A percentile compares a stretch with the other conserved stretches of the same genome.
phyloP scores from a whole-genome alignment of 2,329 filamentous ascomycete species.

The Massarina eburnea region DNA sequence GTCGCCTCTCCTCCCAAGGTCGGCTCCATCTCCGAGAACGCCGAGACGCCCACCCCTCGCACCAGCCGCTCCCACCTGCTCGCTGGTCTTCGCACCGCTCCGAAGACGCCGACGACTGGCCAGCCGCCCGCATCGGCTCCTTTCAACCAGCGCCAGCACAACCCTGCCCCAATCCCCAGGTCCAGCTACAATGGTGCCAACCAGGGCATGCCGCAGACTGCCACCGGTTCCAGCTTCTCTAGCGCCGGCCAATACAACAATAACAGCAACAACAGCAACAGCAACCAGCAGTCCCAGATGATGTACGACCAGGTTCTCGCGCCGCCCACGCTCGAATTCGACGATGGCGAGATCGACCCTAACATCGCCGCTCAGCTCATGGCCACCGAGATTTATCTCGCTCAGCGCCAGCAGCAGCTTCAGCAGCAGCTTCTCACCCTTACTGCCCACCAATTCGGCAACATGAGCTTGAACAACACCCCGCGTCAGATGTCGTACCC shows the following conservation, averaged over 20 bases:
- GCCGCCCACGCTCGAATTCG: constrained; percentile 76
- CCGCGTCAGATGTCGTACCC: constrained; percentile 50
- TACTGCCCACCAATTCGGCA: constrained; percentile 56
- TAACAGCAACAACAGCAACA: no score
- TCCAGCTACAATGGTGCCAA: constrained; percentile 44
- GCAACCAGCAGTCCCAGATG: constrained; percentile 48
- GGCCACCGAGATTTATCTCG: constrained; percentile 87
- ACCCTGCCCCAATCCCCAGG: constrained; percentile 49
- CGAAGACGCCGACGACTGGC: constrained; percentile 73
- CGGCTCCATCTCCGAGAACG: constrained; percentile 66
- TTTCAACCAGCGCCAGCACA: constrained; percentile 58
- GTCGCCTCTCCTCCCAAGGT: constrained; percentile 74
- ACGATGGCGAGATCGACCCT: constrained; percentile 76
- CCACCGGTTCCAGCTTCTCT: constrained; percentile 57
- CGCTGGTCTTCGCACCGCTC: constrained; percentile 88
- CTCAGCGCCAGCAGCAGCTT: constrained; percentile 90
- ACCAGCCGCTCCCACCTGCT: constrained; percentile 94
- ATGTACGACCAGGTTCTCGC: constrained; percentile 85
- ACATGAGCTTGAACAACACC: constrained; percentile 64
- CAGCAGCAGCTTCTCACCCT: constrained; percentile 89
- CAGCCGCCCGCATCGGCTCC: constrained; percentile 66
- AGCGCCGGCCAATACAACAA: constrained; percentile 48
- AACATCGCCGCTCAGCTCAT: constrained; percentile 84
- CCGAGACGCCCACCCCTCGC: constrained; percentile 76
- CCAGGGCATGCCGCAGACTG: constrained; percentile 59